phyloP scores from a whole-genome alignment of 2,329 filamentous ascomycete genomes.

The Claviceps quebecensis region DNA sequence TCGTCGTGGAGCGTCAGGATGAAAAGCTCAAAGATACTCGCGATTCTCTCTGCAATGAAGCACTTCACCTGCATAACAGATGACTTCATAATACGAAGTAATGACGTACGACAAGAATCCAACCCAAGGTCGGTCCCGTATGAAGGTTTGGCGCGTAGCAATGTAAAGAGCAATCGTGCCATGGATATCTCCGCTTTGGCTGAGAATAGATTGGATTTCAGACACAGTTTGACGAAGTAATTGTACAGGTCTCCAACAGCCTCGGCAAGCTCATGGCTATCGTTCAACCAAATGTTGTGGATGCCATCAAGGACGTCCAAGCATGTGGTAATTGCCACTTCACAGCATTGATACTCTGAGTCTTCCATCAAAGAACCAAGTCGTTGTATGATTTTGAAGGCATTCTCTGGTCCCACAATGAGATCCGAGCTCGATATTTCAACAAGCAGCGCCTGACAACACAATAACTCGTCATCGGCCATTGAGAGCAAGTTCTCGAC shows the following conservation, averaged over 20 bases:
- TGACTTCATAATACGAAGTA: constrained; percentile 57
- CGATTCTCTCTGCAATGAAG: constrained; percentile 53
- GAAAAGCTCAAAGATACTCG: constrained; percentile 66
- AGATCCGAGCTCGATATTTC: constrained; percentile 43
- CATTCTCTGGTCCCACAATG: constrained; percentile 31
- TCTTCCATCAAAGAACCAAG: constrained; percentile 37
- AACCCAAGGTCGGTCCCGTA: constrained; percentile 49
- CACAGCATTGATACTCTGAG: constrained; percentile 56
- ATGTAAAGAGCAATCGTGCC: constrained; percentile 51
- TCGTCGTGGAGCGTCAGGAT: constrained; percentile 72
- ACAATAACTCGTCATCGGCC: constrained; percentile 38
- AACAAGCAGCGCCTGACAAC: constrained; percentile 32
- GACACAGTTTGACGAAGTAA: constrained; percentile 55
- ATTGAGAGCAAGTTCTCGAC: constrained; percentile 35
- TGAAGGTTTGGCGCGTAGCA: constrained; percentile 52
- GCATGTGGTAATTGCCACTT: constrained; percentile 54
- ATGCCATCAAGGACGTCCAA: constrained; percentile 55
- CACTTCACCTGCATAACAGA: constrained; percentile 62
- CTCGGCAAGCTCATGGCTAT: constrained; percentile 45
- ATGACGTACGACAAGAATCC: constrained; percentile 49
- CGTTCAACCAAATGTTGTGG: constrained; percentile 47
- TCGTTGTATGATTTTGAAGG: constrained; percentile 32
- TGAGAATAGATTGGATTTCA: constrained; percentile 58
- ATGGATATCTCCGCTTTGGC: constrained; percentile 52
- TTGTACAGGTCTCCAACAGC: constrained; percentile 63